Evolutionary conservation across 1,284 basidiomycete genomes (phyloP), one percentile per base, ranked within the genome.

Genomic region (Microbotryum intermedium): DNA sequence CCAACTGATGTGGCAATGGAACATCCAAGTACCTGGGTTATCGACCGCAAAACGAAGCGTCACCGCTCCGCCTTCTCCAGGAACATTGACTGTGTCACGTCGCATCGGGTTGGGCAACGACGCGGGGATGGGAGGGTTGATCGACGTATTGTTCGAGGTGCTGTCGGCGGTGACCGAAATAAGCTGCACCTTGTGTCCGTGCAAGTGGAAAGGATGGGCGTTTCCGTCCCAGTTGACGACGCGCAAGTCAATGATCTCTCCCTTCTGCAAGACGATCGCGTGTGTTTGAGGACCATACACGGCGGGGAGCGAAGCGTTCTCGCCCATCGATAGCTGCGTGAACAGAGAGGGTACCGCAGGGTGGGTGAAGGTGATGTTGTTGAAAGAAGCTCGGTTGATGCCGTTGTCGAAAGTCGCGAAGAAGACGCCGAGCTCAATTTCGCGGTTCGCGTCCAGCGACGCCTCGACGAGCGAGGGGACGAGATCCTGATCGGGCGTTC

Each of bases 11-110:
- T 59, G 60, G 30, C 49, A 55, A 54, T 72, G 87, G 72, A 90
- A 82, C 66, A 90, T 76, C 88, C 89, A 91, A 2, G 80, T 82
- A 8, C 89, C 89, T 1, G 89, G 89, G 73, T 91, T 91, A 71
- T 90, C 84, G 0, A 86, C 85, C 55, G 83, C 74, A 61, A 88
- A 71, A 16, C 87, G 82, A 7, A 65, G 74, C 0, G 84, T 87
- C 20, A 79, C 84, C 2, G 82, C 82, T 21, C 78, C 78, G 20
- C 79, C 75, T 54, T 79, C 78, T 1, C 79, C 77, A 4, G 84
- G 83, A 49, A 90, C 57, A 54, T 75, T 69, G 57, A 72, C 64
- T 26, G 75, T 68, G 75, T 95, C 90, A 57, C 91, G 81, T 20
- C 90, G 83, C 69, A 91, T 82, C 2, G 92, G 92, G 77, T 95